Evolutionary conservation across 192 early-diverging fungal species (phyloP), one percentile per base, ranked within the genome.

Genomic region (Geranomyces michiganensis): DNA sequence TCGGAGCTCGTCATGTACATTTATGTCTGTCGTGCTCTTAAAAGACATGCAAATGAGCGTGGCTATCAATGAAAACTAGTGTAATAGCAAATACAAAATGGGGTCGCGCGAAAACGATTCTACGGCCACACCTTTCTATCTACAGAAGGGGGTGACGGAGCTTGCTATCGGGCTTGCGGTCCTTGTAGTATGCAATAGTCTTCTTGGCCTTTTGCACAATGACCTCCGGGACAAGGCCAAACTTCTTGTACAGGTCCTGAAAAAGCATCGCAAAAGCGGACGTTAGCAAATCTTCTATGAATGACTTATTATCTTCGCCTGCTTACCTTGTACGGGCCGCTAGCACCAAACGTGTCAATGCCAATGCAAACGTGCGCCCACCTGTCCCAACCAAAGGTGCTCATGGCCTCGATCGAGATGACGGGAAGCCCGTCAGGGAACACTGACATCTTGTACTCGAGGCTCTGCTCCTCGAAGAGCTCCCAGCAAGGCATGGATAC

Each of bases 401-500:
- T 62, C 77, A 93, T 77, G 1, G 92, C 94, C 82, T 99, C 96
- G 44, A 96, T 89, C 73, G 89, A 91, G 56, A 96, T 80, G n/a
- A 90, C 81, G 0, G 95, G 95, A 43, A 96, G 77, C 13, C 92
- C 92, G 21, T 84, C 80, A 0, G 87, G 81, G 59, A 99, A 84
- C n/a, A 99, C 94, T 10, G 78, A 77, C 31, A 88, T 81, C 70
- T 88, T 84, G 84, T 99, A 99, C 29, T 85, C 89, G n/a, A 83
- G 72, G 0, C 85, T 49, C 79, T 99, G 96, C 56, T 89, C 90
- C 46, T 91, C 90, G 65, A 97, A 97, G 62, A 96, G 82, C 71
- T 92, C 92, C 74, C 88, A 84, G 56, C 90, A 97, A 32, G 97
- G 97, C 88, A 97, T 90, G 33, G 97, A 99, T 9, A 99, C 95